Percentiles rank a stretch among this genome's conserved stretches.
Evolutionary conservation across 805 yeast genomes (phyloP).

Genomic region (Maudiozyma saulgeensis): DNA sequence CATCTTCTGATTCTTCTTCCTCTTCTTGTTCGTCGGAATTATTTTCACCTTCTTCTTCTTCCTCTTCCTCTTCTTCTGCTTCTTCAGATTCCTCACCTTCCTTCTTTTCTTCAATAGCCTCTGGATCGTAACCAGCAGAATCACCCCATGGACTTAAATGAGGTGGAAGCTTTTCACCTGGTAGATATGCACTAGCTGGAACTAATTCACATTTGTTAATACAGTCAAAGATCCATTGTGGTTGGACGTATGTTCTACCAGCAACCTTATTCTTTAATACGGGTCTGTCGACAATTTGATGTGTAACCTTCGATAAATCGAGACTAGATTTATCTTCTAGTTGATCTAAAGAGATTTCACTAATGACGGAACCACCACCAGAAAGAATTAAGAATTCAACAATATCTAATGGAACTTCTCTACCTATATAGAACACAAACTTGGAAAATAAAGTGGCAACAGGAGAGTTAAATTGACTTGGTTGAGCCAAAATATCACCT

Average conservation of each 20-base stretch:
- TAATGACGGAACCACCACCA: conserved; percentile 75
- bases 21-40: conserved; percentile 38
- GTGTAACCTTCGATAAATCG: conserved; percentile 68
- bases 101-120: conserved; percentile 35
- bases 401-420: conserved; percentile 91
- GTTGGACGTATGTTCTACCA: conserved; percentile 91
- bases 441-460: conserved; percentile 59
- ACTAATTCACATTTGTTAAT: conserved; percentile 67
- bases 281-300: conserved; percentile 92
- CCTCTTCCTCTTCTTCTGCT: conserved; percentile 38
- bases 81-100: conserved; percentile 33
- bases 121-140: conserved; percentile 82
- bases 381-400: conserved; percentile 80
- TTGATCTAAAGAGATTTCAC: conserved; percentile 84
- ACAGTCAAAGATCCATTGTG: conserved; percentile 96
- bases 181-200: conserved; percentile 75
- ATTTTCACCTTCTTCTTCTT: conserved; percentile 42
- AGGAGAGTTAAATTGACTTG: conserved; percentile 47
- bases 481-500: conserved; percentile 68
- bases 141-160: conserved; percentile 99
- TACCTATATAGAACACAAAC: conserved; percentile 78
- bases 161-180: conserved; percentile 93
- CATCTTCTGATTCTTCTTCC: conserved; percentile 46
- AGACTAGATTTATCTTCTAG: conserved; percentile 37
- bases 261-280: conserved; percentile 63